A percentile compares a stretch with the other conserved stretches of the same genome.
Conservation (phyloP, 2,329 filamentous ascomycete species). For the Fusarium sp. region DNA sequence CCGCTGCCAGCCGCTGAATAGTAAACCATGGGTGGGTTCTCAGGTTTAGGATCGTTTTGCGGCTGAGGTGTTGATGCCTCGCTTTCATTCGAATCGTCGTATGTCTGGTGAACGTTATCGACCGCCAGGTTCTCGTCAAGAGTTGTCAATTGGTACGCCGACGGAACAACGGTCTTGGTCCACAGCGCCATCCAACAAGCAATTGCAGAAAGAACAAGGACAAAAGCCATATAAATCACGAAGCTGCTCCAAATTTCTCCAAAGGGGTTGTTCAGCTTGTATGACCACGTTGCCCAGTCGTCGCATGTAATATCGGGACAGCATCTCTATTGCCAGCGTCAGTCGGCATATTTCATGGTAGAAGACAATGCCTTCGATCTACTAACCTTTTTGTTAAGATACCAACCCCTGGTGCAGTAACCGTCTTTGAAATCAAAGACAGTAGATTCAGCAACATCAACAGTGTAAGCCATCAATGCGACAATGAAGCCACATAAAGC, state of each 20-base stretch:
- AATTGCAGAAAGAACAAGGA: slow-evolving; percentile 74
- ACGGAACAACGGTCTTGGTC: slow-evolving; percentile 95
- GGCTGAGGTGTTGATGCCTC: slow-evolving; percentile 58
- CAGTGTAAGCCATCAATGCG: slow-evolving; percentile 85
- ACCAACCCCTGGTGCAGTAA: slow-evolving; percentile 80
- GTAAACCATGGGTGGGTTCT: slow-evolving; percentile 81
- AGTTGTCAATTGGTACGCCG: slow-evolving; percentile 85
- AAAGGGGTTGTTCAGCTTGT: slow-evolving; percentile 59
- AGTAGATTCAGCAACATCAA: slow-evolving; percentile 86
- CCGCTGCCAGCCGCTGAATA: slow-evolving; percentile 96
- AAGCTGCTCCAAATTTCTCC: slow-evolving; percentile 77
- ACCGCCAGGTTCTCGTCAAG: slow-evolving; percentile 93
- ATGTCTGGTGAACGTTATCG: slow-evolving; percentile 55
- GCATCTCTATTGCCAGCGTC: slow-evolving; percentile 55
- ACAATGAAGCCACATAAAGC: slow-evolving; percentile 89
- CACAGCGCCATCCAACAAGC: slow-evolving; percentile 85
- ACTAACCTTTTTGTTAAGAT: slow-evolving; percentile 74
- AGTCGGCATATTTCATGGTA: not conserved
- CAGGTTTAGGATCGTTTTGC: slow-evolving; percentile 52
- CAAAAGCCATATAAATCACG: slow-evolving; percentile 76
- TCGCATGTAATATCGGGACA: slow-evolving; percentile 67
- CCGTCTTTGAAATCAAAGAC: slow-evolving; percentile 94
- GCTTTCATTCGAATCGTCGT: slow-evolving; percentile 56
- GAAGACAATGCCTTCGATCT: not conserved
- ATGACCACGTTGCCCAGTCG: slow-evolving; percentile 68